Conservation (phyloP, 768 basidiomycete species). For the Termitomyces sp. region DNA sequence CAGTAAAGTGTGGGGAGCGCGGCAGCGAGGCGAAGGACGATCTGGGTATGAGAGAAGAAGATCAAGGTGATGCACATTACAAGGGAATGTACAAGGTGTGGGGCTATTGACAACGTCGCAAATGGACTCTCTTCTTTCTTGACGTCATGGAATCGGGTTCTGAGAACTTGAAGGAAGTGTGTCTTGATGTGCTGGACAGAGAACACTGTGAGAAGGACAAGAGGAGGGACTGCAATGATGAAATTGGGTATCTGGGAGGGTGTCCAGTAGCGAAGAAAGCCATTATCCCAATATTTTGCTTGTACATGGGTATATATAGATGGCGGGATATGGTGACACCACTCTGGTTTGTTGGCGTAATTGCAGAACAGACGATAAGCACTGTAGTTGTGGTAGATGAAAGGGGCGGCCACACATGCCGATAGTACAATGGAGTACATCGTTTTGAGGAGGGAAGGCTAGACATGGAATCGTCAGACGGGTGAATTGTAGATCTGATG, state of each 20-base stretch:
- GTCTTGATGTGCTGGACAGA: slow-evolving; percentile 28
- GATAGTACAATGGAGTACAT: slow-evolving; percentile 38
- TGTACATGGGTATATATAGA: slow-evolving; percentile 84
- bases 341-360: slow-evolving; percentile 31
- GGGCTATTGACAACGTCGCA: slow-evolving; percentile 43
- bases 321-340: slow-evolving; percentile 66
- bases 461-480: slow-evolving; percentile 3
- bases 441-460: slow-evolving; percentile 32
- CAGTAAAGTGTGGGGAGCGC: slow-evolving; percentile 83
- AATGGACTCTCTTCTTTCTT: slow-evolving; percentile 23
- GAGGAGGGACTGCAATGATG: slow-evolving; percentile 69
- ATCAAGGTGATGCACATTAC: slow-evolving; percentile 60
- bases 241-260: slow-evolving; percentile 84
- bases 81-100: slow-evolving; percentile 75
- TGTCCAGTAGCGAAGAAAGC: slow-evolving; percentile 87
- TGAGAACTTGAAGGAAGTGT: slow-evolving; percentile 7
- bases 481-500: not conserved
- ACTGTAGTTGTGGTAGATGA: slow-evolving; percentile 63
- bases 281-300: slow-evolving; percentile 79
- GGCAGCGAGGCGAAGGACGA: slow-evolving; percentile 71
- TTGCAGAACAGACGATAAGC: slow-evolving; percentile 70
- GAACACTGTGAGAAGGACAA: slow-evolving; percentile 48
- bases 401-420: slow-evolving; percentile 55
- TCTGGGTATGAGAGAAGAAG: slow-evolving; percentile 84
- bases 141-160: not conserved